Base-by-base conservation (phyloP, 495 filamentous ascomycete species). In the Daldinia caldariorum region DNA sequence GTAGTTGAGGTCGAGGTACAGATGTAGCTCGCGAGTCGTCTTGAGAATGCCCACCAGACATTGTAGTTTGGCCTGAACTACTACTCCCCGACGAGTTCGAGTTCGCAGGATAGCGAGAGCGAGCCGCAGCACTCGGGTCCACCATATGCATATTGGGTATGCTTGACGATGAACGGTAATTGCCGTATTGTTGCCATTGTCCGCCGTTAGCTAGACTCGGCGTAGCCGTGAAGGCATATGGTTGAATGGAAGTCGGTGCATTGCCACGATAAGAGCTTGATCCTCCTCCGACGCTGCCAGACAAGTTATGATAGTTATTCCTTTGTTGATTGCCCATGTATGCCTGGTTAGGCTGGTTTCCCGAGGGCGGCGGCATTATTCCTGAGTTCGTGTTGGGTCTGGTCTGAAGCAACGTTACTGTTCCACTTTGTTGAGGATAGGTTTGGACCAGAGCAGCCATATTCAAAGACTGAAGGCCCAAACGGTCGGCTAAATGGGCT, bases 371-470 rank as follows among this genome's bases (percentile, higher is more conserved):
- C 71, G 87, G 82, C 71, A 90, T 83, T 62, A 87, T 86, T 67
- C 90, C 91, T 29, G 90, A 89, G 41, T 91, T 87, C 41, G 92
- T 90, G 65, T 82, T 81, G 57, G 92, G 90, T 73, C 91, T 89
- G 67, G 91, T 87, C 77, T 93, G 91, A 69, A 97, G 89, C 87
- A 94, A 89, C 60, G 91, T 90, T 75, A 92, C 87, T 67, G 91
- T 91, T 75, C 87, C 87, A 78, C 89, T 88, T 80, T 93, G 92
- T 81, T 91, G 88, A 73, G 92, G 90, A 77, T 94, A 94, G 68
- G 92, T 87, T 85, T 97, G 93, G 80, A 95, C 92, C 83, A 97
- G 86, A 80, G 93, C 92, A 83, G 93, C 93, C 93, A 97, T 97
- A 76, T 69, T 88, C 75, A 62, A 70, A 67, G 64, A 69, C 65